Conservation (phyloP, 2,329 filamentous ascomycete genomes). For the Talaromyces sp. region DNA sequence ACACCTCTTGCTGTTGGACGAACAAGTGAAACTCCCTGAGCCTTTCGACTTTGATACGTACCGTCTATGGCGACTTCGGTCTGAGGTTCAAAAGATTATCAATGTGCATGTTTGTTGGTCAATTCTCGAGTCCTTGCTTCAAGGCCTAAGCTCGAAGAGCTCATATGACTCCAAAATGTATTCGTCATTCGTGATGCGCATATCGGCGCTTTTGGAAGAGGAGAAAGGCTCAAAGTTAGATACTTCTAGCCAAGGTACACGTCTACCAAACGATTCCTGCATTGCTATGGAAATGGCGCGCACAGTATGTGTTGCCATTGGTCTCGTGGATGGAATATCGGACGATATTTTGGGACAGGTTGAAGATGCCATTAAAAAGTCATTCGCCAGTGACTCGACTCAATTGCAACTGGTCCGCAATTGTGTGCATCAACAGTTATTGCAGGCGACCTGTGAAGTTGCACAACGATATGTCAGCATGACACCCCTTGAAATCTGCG, state of each 20-base stretch:
- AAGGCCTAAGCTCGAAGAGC: constrained; percentile 26
- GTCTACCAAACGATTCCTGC: constrained; percentile 32
- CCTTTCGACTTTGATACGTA: constrained; percentile 55
- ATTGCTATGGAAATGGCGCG: constrained; percentile 42
- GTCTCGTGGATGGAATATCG: constrained; percentile 24
- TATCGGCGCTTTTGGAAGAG: constrained; percentile 36
- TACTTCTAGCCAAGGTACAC: constrained; percentile 17
- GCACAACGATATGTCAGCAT: constrained; percentile 37
- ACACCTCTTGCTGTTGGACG: constrained; percentile 38
- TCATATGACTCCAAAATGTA: constrained; percentile 25
- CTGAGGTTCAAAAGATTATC: constrained; percentile 51
- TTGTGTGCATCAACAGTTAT: constrained; percentile 30
- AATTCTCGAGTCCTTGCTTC: constrained; percentile 42
- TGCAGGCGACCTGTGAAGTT: constrained; percentile 27
- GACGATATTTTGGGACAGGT: constrained; percentile 32
- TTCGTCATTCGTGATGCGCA: constrained; percentile 35
- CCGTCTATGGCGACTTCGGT: constrained; percentile 49
- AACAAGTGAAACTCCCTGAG: constrained; percentile 43
- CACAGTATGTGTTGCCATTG: constrained; percentile 31
- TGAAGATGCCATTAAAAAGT: constrained; percentile 31
- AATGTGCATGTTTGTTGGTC: constrained; percentile 52
- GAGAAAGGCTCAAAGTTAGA: constrained; percentile 22
- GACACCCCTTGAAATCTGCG: constrained; percentile 41
- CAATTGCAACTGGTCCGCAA: constrained; percentile 30
- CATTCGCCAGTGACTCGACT: constrained; percentile 29